Conservation (phyloP, 75 land plant genomes). For the Chamaecyparis obtusa region DNA sequence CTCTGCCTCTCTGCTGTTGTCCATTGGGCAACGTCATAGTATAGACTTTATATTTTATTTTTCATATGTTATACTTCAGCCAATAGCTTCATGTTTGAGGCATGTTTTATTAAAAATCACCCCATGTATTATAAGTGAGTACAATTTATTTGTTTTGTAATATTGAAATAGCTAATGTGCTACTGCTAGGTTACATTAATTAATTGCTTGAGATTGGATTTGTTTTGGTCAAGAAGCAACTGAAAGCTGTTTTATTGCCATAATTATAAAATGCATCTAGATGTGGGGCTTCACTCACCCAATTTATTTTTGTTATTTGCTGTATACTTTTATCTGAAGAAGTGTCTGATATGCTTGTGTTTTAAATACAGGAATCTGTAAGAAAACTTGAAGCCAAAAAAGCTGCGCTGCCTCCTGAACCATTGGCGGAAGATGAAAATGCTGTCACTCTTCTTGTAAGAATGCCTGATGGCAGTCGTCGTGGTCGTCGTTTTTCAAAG, state of each 20-base stretch:
- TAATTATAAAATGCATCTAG: not conserved
- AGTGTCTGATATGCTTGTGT: not conserved
- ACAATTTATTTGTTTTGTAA: not conserved
- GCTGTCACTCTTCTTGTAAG: slow-evolving; percentile 80
- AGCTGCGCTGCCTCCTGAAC: slow-evolving; percentile 80
- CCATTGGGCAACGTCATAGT: not conserved
- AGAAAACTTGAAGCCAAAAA: slow-evolving; percentile 68
- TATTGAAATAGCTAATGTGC: not conserved
- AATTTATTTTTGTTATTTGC: not conserved
- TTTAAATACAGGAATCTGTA: slow-evolving; percentile 57
- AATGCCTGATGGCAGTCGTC: slow-evolving; percentile 86
- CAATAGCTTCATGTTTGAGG: not conserved
- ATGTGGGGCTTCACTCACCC: not conserved
- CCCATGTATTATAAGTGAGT: not conserved
- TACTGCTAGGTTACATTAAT: not conserved
- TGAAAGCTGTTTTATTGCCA: no score
- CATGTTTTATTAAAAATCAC: not conserved
- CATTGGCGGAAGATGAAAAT: slow-evolving; percentile 69
- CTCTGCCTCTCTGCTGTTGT: not conserved
- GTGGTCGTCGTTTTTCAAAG: slow-evolving; percentile 79
- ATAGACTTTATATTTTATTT: no score
- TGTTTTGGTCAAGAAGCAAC: not conserved
- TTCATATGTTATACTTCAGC: not conserved
- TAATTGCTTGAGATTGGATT: not conserved
- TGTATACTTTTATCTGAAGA: not conserved